Conservation (phyloP, 805 yeast species). For the Yamadazyma olivae region DNA sequence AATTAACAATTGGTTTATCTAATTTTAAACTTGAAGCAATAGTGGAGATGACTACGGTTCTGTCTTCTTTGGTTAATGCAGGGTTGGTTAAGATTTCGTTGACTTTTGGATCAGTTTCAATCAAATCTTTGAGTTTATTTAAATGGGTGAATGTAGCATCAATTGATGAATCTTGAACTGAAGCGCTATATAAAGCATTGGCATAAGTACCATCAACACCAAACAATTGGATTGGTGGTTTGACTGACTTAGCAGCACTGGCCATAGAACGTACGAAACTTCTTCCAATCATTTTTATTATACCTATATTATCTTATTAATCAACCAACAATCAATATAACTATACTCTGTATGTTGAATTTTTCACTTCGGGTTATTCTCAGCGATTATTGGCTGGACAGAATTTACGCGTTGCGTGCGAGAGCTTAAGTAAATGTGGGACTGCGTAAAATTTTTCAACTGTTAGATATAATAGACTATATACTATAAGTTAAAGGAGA, state of each 20-base stretch:
- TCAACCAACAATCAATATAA: too few species aligned
- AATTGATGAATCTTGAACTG: constrained; percentile 75
- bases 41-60: constrained; percentile 65
- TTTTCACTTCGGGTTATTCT: too few species aligned
- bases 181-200: constrained; percentile 87
- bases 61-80: constrained; percentile 71
- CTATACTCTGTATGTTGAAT: too few species aligned
- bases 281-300: constrained; percentile 12
- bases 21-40: constrained; percentile 47
- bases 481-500: too few species aligned
- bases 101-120: constrained; percentile 64
- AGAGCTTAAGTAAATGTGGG: too few species aligned
- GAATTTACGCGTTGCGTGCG: too few species aligned
- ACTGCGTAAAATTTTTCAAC: too few species aligned
- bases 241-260: constrained; percentile 60
- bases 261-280: constrained; percentile 61
- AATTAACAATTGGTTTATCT: constrained; percentile 73
- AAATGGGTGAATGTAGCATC: constrained; percentile 70
- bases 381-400: too few species aligned
- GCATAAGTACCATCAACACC: constrained; percentile 98
- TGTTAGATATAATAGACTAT: too few species aligned
- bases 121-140: constrained; percentile 49
- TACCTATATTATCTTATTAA: too few species aligned
- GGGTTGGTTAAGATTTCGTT: constrained; percentile 71
- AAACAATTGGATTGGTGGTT: constrained; percentile 89